Percentiles rank a stretch among this genome's conserved stretches.
These are phyloP conservation scores for Lichtheimia hyalospora DNA, from an alignment of 371 early-diverging fungal species.

Conservation along the genomic window DNA sequence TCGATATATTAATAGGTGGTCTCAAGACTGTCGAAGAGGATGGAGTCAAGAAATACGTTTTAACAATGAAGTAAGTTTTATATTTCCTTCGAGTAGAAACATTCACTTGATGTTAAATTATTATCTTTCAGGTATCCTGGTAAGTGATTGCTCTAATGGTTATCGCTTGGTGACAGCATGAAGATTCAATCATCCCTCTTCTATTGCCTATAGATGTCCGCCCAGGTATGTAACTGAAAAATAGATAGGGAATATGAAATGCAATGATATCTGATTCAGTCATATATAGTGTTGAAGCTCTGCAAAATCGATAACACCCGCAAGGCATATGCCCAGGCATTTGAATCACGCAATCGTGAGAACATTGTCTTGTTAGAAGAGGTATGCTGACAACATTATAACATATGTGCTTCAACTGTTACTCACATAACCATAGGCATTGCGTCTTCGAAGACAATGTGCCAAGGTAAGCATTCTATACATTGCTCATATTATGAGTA, in stretches of 20 bases:
- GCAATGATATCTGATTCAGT: background rate
- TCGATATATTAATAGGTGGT: conserved; percentile 23
- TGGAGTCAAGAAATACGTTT: conserved; percentile 61
- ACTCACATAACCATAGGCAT: conserved; percentile 33
- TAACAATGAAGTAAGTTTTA: conserved; percentile 81
- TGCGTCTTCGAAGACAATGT: conserved; percentile 55
- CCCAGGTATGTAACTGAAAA: conserved; percentile 34
- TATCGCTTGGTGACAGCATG: background rate
- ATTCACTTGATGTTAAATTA: background rate
- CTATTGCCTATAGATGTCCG: conserved; percentile 30
- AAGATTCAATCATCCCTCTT: background rate
- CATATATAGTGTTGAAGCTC: conserved; percentile 43
- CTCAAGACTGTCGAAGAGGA: conserved; percentile 56
- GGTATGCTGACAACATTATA: conserved; percentile 19
- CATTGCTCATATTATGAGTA: background rate
- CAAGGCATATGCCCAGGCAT: conserved; percentile 45
- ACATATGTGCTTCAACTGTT: conserved; percentile 8
- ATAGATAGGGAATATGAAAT: background rate
- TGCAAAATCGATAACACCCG: conserved; percentile 67
- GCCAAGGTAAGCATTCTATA: conserved; percentile 40
- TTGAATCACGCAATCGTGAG: conserved; percentile 59
- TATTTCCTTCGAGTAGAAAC: background rate
- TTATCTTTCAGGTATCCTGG: conserved; percentile 36
- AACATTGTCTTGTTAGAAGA: conserved; percentile 60
- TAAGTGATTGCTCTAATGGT: conserved; percentile 10